These are phyloP conservation scores for Lactifluus volemus DNA, from an alignment of 768 basidiomycete species.

Conservation along the genomic window DNA sequence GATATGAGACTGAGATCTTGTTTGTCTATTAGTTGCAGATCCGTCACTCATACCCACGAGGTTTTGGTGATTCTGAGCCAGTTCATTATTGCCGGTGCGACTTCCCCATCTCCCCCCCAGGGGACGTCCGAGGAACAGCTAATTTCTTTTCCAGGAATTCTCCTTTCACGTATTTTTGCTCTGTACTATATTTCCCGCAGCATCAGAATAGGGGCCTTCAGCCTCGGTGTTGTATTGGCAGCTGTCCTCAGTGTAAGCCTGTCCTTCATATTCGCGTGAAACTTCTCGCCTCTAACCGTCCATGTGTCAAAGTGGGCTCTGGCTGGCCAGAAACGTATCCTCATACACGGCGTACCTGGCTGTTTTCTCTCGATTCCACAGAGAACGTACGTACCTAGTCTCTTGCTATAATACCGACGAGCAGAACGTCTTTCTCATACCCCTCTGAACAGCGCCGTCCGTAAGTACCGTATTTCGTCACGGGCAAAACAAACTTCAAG, in stretches of 20 bases:
- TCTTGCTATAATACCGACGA: background rate
- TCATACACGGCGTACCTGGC: slow-evolving; percentile 10
- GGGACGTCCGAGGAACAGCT: background rate
- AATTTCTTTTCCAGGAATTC: slow-evolving; percentile 27
- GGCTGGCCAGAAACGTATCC: slow-evolving; percentile 27
- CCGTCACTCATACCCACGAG: slow-evolving; percentile 34
- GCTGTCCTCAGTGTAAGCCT: slow-evolving; percentile 31
- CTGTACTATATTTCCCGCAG: slow-evolving; percentile 36
- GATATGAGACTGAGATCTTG: background rate
- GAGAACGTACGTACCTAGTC: slow-evolving; percentile 23
- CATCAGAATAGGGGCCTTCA: slow-evolving; percentile 31
- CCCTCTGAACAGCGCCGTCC: slow-evolving; percentile 18
- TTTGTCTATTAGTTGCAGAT: slow-evolving; percentile 30
- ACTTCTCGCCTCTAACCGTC: background rate
- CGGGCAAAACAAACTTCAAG: background rate
- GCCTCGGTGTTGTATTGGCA: slow-evolving; percentile 26
- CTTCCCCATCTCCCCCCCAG: background rate
- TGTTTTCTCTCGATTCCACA: slow-evolving; percentile 20
- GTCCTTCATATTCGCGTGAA: background rate
- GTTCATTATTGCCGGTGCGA: slow-evolving; percentile 38
- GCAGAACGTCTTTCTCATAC: background rate
- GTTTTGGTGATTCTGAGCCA: slow-evolving; percentile 36
- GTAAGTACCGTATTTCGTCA: slow-evolving; percentile 9
- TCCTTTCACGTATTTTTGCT: slow-evolving; percentile 42
- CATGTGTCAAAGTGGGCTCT: slow-evolving; percentile 34